Evolutionary conservation across 2,329 filamentous ascomycete genomes (phyloP), one percentile per base, ranked within the genome.

Genomic region (Apiospora malaysiana): DNA sequence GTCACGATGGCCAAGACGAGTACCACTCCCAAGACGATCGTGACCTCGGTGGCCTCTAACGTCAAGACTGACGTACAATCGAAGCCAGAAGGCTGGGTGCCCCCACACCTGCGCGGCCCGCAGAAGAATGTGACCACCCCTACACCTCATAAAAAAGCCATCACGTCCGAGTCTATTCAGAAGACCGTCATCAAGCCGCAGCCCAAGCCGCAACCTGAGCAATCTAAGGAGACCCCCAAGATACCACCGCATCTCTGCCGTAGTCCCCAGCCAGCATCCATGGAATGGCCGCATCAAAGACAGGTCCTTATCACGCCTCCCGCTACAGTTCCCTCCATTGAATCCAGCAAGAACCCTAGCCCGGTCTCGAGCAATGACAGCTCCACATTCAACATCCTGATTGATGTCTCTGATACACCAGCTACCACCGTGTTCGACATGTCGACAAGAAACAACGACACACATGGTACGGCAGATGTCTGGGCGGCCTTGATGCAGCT

Each of bases 401-500:
- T 63, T 4, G 56, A 63, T 21, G 9, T 63, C 3, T 63, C 56
- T 1, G 56, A 63, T 4, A n/a, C 18, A 8, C 56, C 56, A 16
- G 42, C 42, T 2, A 32, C 32, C 2, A 63, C 18, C 9, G 56
- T 63, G 0, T 63, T 63, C 18, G 56, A 63, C 1, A 12, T 32
- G 3, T 63, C 56, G 32, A 9, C 56, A 9, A n/a, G 18, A 6
- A 63, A 63, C 18, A 40, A 4, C 27, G 21, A 18, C 0, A 63
- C 56, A 1, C 56, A 40, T 21, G 56, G 56, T 6, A 63, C 56
- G 7, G 18, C 21, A 32, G 56, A 40, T n/a, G 56, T 63, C 32
- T 63, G 56, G 56, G 32, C n/a, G 8, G 56, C 56, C 9, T n/a
- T 63, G 32, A n/a, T n/a, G 56, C 56, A 63, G 56, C 56, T 63